Percentiles rank a stretch among this genome's conserved stretches.
Conservation (phyloP, 2,329 filamentous ascomycete species). For the Cercospora zeae-maydis region DNA sequence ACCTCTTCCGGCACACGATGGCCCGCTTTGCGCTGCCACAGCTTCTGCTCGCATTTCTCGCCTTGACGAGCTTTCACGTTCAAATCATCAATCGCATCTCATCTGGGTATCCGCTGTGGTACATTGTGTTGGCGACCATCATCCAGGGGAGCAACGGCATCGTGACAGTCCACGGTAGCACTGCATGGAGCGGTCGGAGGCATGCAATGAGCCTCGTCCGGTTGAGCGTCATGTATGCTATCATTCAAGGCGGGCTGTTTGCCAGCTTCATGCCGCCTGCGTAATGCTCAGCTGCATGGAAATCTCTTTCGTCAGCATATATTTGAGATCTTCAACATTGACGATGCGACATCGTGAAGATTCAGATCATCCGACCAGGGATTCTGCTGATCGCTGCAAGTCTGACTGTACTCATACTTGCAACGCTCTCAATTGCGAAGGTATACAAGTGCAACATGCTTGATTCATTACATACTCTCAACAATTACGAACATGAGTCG, state of each 20-base stretch:
- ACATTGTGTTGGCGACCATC: constrained; percentile 67
- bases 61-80: constrained; percentile 79
- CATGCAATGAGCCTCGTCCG: constrained; percentile 47
- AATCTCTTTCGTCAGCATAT: too few species aligned
- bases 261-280: constrained; percentile 90
- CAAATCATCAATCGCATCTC: constrained; percentile 89
- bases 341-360: too few species aligned
- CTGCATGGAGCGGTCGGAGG: constrained; percentile 2
- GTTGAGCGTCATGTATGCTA: constrained; percentile 75
- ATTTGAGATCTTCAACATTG: too few species aligned
- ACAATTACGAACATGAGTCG: neutral
- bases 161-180: neutral
- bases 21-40: constrained; percentile 68
- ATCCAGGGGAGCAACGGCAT: constrained; percentile 17
- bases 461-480: too few species aligned
- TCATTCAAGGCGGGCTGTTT: constrained; percentile 79
- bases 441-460: too few species aligned
- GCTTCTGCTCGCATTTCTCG: constrained; percentile 65
- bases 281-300: constrained; percentile 3
- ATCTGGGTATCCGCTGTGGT: constrained; percentile 86
- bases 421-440: too few species aligned
- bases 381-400: too few species aligned
- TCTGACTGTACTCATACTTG: too few species aligned
- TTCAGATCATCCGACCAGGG: too few species aligned
- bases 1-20: constrained; percentile 29